Evolutionary conservation across 768 basidiomycete species (phyloP), one percentile per base, ranked within the genome.

Genomic region (Dentipellis fragilis): DNA sequence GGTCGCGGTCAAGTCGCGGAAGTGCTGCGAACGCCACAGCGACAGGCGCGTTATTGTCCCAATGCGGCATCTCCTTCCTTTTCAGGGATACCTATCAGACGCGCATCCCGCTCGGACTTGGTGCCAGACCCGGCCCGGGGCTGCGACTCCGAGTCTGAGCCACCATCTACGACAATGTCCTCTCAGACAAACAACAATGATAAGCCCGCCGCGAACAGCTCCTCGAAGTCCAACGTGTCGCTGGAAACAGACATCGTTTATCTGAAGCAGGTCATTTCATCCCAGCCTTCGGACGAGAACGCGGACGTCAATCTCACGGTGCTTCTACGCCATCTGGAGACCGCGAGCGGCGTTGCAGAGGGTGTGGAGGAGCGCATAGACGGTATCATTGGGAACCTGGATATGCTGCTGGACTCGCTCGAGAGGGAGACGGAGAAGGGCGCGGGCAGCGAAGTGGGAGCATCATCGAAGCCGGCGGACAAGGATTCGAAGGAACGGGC

Each of bases 361-460:
- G 81, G 75, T 2, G 74, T 90, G 48, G 88, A 89, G 63, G 65
- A 65, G 55, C 79, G 76, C 59, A 69, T 90, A 42, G 85, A 90
- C 63, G 73, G 65, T 17, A 69, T 90, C 36, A 68, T 90, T 53
- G 75, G 65, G 46, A 79, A 78, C 51, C 68, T 89, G 57, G 84
- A 88, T 64, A 61, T 59, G 10, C 67, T 89, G 8, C 64, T 89
- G 14, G 67, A 68, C 5, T 66, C 66, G 10, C 68, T 87, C 19
- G 48, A 29, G 42, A 17, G 8, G n/a, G 42, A 45, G 42, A 77
- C 78, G 54, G 23, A 49, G 2, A 58, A 55, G 19, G 62, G 49
- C n/a, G 59, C 36, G 47, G 21, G 36, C n/a, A 52, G 29, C 47
- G 10, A 42, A 47, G 54, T 40, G 36, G 46, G 51, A 22, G 54